Evolutionary conservation across 176 grass and related monocot species (phyloP).

Genomic region (Cenchrus purpureus): DNA sequence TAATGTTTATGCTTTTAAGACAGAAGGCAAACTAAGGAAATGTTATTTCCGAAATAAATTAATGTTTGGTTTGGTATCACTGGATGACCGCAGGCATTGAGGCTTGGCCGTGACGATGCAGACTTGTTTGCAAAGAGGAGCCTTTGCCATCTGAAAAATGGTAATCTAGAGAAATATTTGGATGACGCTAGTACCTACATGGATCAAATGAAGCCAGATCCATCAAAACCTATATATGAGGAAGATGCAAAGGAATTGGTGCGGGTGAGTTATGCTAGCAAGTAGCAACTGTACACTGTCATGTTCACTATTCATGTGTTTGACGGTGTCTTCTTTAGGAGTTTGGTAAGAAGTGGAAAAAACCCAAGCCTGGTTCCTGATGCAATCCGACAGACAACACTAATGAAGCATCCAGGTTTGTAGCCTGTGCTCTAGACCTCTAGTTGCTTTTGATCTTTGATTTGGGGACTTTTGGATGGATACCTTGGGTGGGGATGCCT

Average conservation of each 20-base stretch:
- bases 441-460: constrained; percentile 18
- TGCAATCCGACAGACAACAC: background rate
- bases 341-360: background rate
- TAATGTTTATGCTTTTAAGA: background rate
- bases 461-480: background rate
- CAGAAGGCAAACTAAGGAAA: background rate
- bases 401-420: background rate
- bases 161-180: background rate
- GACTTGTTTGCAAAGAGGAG: constrained; percentile 25
- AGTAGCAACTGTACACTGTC: background rate
- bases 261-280: background rate
- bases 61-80: background rate
- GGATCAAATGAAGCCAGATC: background rate
- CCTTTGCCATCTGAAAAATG: constrained; percentile 13
- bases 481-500: background rate
- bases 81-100: constrained; percentile 14
- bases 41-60: background rate
- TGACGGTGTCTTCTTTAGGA: constrained; percentile 5
- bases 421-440: background rate
- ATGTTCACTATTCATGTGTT: background rate
- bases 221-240: background rate
- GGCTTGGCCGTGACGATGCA: background rate
- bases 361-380: background rate
- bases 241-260: background rate
- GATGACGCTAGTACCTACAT: background rate